Base-by-base conservation (phyloP, 225 moss, liverwort and hornwort species). In the Marchantia paleacea region DNA sequence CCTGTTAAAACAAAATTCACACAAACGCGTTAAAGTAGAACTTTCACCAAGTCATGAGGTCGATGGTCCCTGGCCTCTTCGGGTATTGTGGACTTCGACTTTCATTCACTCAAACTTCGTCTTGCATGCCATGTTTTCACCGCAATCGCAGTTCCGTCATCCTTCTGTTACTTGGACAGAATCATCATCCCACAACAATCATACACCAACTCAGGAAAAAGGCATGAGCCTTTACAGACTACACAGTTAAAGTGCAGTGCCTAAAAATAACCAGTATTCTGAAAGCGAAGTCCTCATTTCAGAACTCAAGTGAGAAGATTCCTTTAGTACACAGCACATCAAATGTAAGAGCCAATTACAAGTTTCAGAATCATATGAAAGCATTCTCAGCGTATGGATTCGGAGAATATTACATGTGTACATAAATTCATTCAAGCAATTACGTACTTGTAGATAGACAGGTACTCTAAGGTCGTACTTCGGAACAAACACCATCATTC, bases 401-500 rank as follows among this genome's bases (percentile, higher is more conserved):
- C 51, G 10, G 16, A 18, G 62, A 62, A 62, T 62, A 7, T 62
- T 24, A 24, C 24, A 24, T 24, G 24, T 22, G 19, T 19, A 8
- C 48, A 51, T 28, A 75, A 73, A 50, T 0, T 22, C 50, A 22
- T 39, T 73, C 71, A 13, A 73, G 13, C 48, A 51, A 29, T 61
- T 25, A 26, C 52, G 63, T 82, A 88, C 88, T 71, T 84, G 73
- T 49, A 88, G 72, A 73, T 85, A 88, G 50, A 88, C 83, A 64
- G 73, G 55, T 71, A 78, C 85, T 58, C 83, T 78, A 22, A 85
- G 31, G 70, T 88, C 88, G 72, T 88, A 88, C 82, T 88, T 88
- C 22, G 88, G 88, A 16, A 88, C 85, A 84, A 88, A 88, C 72
- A 88, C 85, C 64, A 76, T 78, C 63, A 88, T 65, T 29, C 81